A percentile compares a stretch with the other conserved stretches of the same genome.
Evolutionary conservation across 108 stramenopile species (phyloP).

Genomic region (Aureococcus anophagefferens): DNA sequence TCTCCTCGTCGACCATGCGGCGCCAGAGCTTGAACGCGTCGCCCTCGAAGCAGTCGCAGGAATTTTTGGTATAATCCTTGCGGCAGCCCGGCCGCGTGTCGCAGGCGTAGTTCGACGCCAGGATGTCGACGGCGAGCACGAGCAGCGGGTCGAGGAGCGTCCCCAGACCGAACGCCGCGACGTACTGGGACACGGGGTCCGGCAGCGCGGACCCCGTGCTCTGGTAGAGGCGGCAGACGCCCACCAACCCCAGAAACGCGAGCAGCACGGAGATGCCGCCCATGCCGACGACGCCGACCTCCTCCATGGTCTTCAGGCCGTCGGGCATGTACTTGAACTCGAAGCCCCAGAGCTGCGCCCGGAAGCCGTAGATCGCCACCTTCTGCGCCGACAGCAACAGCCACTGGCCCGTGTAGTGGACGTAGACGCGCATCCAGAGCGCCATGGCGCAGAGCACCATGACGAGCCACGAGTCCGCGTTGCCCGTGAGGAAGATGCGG

Average conservation of each 20-base stretch:
- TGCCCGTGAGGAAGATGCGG: no score
- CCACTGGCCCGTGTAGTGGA: constrained; percentile 47
- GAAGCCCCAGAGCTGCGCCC: background rate
- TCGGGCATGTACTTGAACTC: constrained; percentile 26
- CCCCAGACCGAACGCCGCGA: constrained; percentile 21
- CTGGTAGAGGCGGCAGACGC: background rate
- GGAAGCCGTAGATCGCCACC: constrained; percentile 29
- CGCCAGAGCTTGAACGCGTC: constrained; percentile 42
- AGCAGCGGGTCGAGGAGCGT: constrained; percentile 1
- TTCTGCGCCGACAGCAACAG: constrained; percentile 16
- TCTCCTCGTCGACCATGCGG: constrained; percentile 26
- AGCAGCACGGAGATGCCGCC: constrained; percentile 15
- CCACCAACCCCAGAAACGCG: constrained; percentile 3
- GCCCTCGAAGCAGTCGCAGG: constrained; percentile 37
- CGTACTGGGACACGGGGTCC: constrained; percentile 28
- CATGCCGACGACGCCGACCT: constrained; percentile 31
- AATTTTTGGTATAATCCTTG: constrained; percentile 8
- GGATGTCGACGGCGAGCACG: constrained; percentile 3
- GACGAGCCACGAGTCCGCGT: constrained; percentile 24
- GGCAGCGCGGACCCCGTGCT: no score
- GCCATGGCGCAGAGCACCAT: constrained; percentile 20
- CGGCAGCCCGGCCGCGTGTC: constrained; percentile 16
- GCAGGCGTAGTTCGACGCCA: background rate
- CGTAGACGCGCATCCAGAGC: constrained; percentile 43
- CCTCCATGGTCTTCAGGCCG: constrained; percentile 11